Conservation (phyloP, 2,329 filamentous ascomycete species). For the Cadophora sp. region DNA sequence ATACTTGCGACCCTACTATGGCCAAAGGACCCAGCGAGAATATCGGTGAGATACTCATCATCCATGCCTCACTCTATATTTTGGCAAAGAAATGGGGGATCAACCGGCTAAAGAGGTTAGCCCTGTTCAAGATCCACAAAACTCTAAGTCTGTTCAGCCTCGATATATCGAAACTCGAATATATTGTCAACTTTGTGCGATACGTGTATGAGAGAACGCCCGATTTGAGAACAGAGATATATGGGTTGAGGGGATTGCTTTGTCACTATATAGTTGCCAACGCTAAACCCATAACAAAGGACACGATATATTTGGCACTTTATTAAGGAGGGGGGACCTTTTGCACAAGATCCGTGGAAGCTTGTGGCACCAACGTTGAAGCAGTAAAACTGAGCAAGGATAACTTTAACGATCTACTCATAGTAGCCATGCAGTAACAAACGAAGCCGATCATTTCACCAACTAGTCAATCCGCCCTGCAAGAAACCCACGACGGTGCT, state of each 20-base stretch:
- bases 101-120: not conserved
- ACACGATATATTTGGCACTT: not conserved
- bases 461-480: not conserved
- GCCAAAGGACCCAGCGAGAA: not conserved
- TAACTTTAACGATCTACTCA: not conserved
- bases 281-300: not conserved
- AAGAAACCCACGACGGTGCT: not conserved
- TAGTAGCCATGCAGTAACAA: not conserved
- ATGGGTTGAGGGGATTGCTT: not conserved
- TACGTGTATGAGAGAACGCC: not conserved
- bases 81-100: not conserved
- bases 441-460: not conserved
- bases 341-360: not conserved
- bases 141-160: not conserved
- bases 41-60: not conserved
- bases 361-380: not conserved
- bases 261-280: not conserved
- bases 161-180: not conserved
- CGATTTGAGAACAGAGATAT: not conserved
- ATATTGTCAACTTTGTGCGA: not conserved
- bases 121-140: not conserved
- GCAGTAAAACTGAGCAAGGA: not conserved
- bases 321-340: not conserved
- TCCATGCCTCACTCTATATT: not conserved
- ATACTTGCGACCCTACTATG: not conserved